Evolutionary conservation across 2,329 filamentous ascomycete genomes (phyloP), one percentile per base, ranked within the genome.

Genomic region (Talaromyces sp.): DNA sequence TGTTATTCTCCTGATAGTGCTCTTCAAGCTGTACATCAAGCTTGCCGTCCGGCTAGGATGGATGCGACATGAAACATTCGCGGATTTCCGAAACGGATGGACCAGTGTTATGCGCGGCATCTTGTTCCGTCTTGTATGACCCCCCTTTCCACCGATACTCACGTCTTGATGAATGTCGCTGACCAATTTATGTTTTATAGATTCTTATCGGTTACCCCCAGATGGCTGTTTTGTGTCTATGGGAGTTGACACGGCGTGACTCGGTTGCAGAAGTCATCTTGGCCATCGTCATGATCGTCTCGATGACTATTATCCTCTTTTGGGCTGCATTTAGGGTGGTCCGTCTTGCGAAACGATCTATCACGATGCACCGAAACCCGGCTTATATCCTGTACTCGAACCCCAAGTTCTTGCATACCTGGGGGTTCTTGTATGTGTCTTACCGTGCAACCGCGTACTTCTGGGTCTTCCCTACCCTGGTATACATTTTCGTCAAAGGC

Each of bases 311-410:
- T 58, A 90, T 91, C 31, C 84, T 98, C 32, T 87, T 79, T 24
- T 97, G 91, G 90, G 93, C 92, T 55, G 87, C 91, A 0, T 88
- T 85, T 77, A 97, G 96, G 81, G 91, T 98, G 64, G 89, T 96
- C 68, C 85, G 86, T 59, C 89, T 98, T 64, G 93, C 92, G 43
- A 91, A 91, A 71, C 89, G 90, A 68, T 97, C 93, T 32, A 89
- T 96, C 64, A 78, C 84, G 59, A 91, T 96, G 86, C 93, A 97
- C 82, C 92, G 93, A 78, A 97, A 96, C 79, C 92, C 93, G 31
- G 93, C 93, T 27, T 97, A 97, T 77, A 96, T 97, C 68, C 86
- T 98, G 63, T 98, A 96, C 80, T 97, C 93, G 4, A 93, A 98
- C 70, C 92, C 93, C 17, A 85, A 91, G 65, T 88, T 90, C 57